Evolutionary conservation across 2,329 filamentous ascomycete genomes (phyloP).

Genomic region (Phyllosticta citrichinensis): DNA sequence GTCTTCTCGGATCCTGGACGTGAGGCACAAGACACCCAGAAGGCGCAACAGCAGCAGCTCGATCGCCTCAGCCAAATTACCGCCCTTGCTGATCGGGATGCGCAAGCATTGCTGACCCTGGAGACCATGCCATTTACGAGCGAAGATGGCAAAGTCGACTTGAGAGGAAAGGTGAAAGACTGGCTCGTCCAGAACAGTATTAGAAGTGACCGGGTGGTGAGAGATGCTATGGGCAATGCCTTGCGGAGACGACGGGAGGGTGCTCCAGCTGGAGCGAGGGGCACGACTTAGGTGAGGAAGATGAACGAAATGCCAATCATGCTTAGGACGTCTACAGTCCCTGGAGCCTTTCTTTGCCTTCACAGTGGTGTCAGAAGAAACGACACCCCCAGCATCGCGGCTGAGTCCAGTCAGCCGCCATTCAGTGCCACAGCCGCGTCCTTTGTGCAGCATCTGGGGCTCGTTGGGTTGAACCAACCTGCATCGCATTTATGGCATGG

Average conservation of each 20-base stretch:
- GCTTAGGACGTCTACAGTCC: background rate
- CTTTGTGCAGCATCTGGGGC: no score
- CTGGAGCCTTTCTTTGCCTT: background rate
- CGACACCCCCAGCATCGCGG: background rate
- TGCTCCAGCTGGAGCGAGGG: constrained; percentile 49
- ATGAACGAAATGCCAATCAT: background rate
- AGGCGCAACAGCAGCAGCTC: constrained; percentile 48
- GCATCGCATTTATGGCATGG: no score
- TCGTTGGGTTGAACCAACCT: no score
- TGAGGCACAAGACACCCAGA: background rate
- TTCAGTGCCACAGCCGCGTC: no score
- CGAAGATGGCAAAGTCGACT: constrained; percentile 53
- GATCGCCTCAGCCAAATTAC: constrained; percentile 54
- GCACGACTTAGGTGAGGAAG: constrained; percentile 14
- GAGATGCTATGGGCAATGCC: constrained; percentile 62
- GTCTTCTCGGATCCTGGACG: constrained; percentile 13
- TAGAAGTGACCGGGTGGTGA: constrained; percentile 67
- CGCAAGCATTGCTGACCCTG: constrained; percentile 59
- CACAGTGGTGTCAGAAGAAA: background rate
- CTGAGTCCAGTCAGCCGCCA: no score
- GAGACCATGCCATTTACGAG: constrained; percentile 73
- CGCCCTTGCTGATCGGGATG: constrained; percentile 56
- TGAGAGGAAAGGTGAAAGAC: constrained; percentile 67
- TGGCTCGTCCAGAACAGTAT: constrained; percentile 85
- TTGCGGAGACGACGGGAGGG: constrained; percentile 53